Percentiles rank a stretch among this genome's conserved stretches.
Conservation (phyloP, 2,329 filamentous ascomycete species). For the Calonectria hawksworthii region DNA sequence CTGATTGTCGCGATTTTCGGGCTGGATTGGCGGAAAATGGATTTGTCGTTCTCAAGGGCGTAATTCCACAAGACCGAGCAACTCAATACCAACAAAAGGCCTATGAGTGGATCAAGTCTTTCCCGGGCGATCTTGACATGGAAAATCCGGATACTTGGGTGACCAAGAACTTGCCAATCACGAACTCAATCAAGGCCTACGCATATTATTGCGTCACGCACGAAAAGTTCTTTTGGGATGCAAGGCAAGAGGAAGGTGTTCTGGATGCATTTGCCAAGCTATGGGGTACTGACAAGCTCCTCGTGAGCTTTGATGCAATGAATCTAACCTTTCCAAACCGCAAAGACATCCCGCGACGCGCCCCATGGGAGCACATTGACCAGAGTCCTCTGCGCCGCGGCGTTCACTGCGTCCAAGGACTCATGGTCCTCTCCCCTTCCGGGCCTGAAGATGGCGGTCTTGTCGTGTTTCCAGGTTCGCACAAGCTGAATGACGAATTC, state of each 20-base stretch:
- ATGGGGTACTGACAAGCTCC: not conserved
- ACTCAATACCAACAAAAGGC: not conserved
- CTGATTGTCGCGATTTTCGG: not conserved
- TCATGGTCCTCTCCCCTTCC: constrained; percentile 36
- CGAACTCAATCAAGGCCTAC: not conserved
- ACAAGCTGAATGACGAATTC: constrained; percentile 28
- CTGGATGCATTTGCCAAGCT: not conserved
- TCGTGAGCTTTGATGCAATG: not conserved
- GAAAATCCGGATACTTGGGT: not conserved
- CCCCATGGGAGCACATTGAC: constrained; percentile 41
- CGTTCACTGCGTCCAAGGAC: constrained; percentile 46
- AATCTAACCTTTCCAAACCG: not conserved
- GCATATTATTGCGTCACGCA: not conserved
- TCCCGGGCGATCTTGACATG: not conserved
- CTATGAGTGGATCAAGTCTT: not conserved
- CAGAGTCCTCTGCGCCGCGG: constrained; percentile 44
- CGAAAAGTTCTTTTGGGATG: not conserved
- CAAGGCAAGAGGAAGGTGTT: not conserved
- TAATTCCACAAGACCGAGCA: not conserved
- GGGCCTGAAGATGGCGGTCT: constrained; percentile 27
- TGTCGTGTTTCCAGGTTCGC: constrained; percentile 39
- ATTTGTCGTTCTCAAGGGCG: not conserved
- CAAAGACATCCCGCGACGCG: not conserved
- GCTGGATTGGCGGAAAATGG: not conserved
- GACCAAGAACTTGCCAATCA: not conserved